Base-by-base conservation (phyloP, 805 yeast species). In the Blastobotrys americana region DNA sequence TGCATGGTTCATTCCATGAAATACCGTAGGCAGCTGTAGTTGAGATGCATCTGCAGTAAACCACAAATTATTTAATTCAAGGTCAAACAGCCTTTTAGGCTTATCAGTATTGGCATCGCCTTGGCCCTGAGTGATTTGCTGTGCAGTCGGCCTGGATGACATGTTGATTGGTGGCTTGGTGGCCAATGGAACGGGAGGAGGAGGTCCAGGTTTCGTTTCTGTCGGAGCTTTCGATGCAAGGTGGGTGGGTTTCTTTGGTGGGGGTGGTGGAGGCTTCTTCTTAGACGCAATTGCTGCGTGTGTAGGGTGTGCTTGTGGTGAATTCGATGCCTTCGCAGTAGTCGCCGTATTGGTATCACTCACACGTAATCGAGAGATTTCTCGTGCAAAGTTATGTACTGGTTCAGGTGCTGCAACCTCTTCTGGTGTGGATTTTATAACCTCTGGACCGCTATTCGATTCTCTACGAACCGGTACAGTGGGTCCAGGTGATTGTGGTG, bases 331-430 rank as follows among this genome's bases (percentile, higher is more conserved):
- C 4, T 52, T 36, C 2, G 54, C 49, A 18, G 40, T 37, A 20
- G 42, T 48, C 17, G 44, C 21, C 5, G 33, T 42, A 17, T 48
- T 42, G 48, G 5, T 10, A 17, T 28, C 10, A 5, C 19, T 18
- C 4, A 36, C 31, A 4, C 40, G 15, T 18, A 36, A 17, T 6
- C 21, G 22, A 8, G 65, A 62, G 20, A 61, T 61, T 38, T 63
- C 60, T 18, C 58, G 59, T 9, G 66, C 66, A 50, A 58, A 61
- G 47, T 58, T 60, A 3, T 64, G 64, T 16, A 47, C 28, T 13
- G 44, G 40, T 23, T 37, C 10, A 25, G 31, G 31, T 8, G 10
- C 13, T 13, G 13, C 31, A 51, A n/a, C 53, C 50, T 20, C 42
- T 39, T 13, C 8, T 25, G 31, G 31, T 8, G 31, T 25, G 31